These are phyloP conservation scores for Flagelloscypha sp. DNA, from an alignment of 768 basidiomycete genomes.

Conservation along the genomic window DNA sequence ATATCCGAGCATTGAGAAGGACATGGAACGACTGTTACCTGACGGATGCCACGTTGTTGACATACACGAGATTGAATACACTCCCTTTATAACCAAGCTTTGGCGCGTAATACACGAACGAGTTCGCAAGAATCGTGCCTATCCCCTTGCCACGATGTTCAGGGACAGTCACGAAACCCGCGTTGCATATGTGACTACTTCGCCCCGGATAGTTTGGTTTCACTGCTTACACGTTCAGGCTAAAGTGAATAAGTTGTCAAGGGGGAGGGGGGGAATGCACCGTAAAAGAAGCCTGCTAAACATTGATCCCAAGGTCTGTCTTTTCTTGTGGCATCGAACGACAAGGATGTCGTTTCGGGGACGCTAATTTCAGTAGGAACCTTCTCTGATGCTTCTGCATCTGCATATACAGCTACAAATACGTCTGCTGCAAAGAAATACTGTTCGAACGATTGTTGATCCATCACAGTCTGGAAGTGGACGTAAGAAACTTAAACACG, in stretches of 20 bases:
- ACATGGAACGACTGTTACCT: constrained; percentile 32
- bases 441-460: constrained; percentile 48
- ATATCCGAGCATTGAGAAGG: constrained; percentile 4
- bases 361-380: not conserved
- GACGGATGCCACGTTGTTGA: constrained; percentile 70
- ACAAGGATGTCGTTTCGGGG: constrained; percentile 4
- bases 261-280: too few species aligned
- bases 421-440: constrained; percentile 79
- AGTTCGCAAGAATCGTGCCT: constrained; percentile 64
- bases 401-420: constrained; percentile 49
- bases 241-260: too few species aligned
- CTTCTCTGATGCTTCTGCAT: constrained; percentile 16
- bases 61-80: constrained; percentile 89
- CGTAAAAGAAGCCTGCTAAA: constrained; percentile 76
- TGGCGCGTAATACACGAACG: constrained; percentile 78
- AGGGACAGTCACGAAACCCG: constrained; percentile 75
- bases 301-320: constrained; percentile 58
- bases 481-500: too few species aligned
- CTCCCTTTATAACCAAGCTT: constrained; percentile 67
- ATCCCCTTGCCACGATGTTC: constrained; percentile 55
- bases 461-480: too few species aligned
- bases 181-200: constrained; percentile 82
- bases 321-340: constrained; percentile 36
- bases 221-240: constrained; percentile 53
- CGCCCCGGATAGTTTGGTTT: constrained; percentile 89